Evolutionary conservation across 2,329 filamentous ascomycete genomes (phyloP).

Genomic region (Fusarium burgessii): DNA sequence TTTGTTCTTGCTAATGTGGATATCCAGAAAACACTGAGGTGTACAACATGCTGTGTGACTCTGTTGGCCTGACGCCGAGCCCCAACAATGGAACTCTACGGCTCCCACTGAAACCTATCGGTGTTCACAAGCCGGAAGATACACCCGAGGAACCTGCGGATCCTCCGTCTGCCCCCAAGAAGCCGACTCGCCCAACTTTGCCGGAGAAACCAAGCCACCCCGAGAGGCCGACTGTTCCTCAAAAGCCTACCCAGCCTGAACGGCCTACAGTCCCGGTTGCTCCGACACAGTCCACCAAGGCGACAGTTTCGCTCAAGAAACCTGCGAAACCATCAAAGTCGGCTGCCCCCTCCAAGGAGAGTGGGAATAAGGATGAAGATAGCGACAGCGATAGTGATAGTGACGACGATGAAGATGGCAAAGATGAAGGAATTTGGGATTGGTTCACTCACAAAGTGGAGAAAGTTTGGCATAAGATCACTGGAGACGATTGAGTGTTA

Average conservation of each 20-base stretch:
- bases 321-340: conserved; percentile 31
- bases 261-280: conserved; percentile 25
- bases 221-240: conserved; percentile 25
- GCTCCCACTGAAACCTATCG: conserved; percentile 74
- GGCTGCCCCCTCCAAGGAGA: conserved; percentile 28
- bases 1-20: conserved; percentile 42
- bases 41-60: conserved; percentile 95
- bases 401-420: conserved; percentile 45
- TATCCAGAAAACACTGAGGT: conserved; percentile 95
- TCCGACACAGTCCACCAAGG: conserved; percentile 34
- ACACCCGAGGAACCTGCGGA: conserved; percentile 65
- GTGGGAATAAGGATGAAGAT: conserved; percentile 19
- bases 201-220: conserved; percentile 33
- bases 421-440: conserved; percentile 59
- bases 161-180: conserved; percentile 50
- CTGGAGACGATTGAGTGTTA: conserved; percentile 40
- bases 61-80: conserved; percentile 76
- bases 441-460: conserved; percentile 64
- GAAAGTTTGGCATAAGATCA: conserved; percentile 61
- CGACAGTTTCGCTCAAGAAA: conserved; percentile 34
- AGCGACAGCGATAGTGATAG: conserved; percentile 28
- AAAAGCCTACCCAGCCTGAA: conserved; percentile 31
- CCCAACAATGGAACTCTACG: conserved; percentile 91
- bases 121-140: conserved; percentile 68
- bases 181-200: conserved; percentile 39